Conservation (phyloP, 106 monocot species). For the Dendrobium chrysotoxum region DNA sequence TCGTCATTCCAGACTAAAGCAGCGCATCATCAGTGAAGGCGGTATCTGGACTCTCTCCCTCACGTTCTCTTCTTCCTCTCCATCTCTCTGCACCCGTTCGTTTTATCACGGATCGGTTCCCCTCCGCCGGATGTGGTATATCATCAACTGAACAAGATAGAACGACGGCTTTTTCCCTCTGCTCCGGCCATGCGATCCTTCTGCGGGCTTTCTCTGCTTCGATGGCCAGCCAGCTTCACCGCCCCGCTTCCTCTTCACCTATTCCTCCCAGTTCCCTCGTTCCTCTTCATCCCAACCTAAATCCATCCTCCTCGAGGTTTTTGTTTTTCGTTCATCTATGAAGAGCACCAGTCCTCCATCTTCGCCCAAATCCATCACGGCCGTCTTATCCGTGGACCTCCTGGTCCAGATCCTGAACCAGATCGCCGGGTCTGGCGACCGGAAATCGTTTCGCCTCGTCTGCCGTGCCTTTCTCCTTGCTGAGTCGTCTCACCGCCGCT, state of each 20-base stretch:
- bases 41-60: no score
- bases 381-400: constrained; percentile 56
- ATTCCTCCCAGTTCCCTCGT: constrained; percentile 26
- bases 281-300: constrained; percentile 81
- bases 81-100: neutral
- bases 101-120: neutral
- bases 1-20: no score
- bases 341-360: neutral
- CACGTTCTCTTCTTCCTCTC: neutral
- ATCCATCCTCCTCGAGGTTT: neutral
- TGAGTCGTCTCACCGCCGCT: constrained; percentile 41
- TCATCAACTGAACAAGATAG: neutral
- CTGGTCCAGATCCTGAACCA: constrained; percentile 48
- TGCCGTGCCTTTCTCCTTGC: constrained; percentile 38
- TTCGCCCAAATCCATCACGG: constrained; percentile 8
- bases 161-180: neutral
- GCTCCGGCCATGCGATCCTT: constrained; percentile 10
- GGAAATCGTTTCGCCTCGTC: constrained; percentile 59
- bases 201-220: neutral
- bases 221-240: neutral
- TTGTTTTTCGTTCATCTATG: neutral
- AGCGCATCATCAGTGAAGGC: no score
- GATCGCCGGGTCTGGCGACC: constrained; percentile 31
- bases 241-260: constrained; percentile 7
- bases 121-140: no score